Conservation (phyloP, 495 filamentous ascomycete genomes). For the Daldinia decipiens region DNA sequence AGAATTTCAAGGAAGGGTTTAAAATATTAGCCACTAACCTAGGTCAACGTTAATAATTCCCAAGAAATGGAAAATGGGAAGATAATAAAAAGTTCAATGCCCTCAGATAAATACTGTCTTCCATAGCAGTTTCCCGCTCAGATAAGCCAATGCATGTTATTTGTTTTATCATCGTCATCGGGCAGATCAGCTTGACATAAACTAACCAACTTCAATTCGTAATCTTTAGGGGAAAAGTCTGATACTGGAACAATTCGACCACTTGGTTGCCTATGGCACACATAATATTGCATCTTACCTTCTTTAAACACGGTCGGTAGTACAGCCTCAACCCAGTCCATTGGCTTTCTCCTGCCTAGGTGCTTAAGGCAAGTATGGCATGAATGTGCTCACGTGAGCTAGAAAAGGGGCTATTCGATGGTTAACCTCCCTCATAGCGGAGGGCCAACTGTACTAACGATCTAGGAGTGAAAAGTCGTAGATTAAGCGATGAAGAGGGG, state of each 20-base stretch:
- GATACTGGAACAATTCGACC: not conserved
- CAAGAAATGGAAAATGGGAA: not conserved
- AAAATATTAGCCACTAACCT: no score
- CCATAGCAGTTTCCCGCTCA: not conserved
- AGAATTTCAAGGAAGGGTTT: no score
- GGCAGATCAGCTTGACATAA: not conserved
- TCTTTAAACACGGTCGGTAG: not conserved
- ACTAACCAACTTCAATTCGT: not conserved
- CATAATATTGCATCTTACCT: not conserved
- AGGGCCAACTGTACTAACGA: not conserved
- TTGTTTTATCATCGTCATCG: not conserved
- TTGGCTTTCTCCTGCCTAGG: not conserved
- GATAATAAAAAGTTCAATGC: not conserved
- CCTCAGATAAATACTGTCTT: conserved; percentile 4
- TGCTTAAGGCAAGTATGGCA: not conserved
- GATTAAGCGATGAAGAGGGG: not conserved
- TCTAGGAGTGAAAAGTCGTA: not conserved
- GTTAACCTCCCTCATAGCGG: not conserved
- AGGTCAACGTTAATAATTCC: not conserved
- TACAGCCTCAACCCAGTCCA: not conserved
- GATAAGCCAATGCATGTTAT: conserved; percentile 13
- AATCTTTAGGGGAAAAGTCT: not conserved
- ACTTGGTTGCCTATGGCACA: not conserved
- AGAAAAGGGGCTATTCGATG: not conserved
- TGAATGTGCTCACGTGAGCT: not conserved